Percentiles rank a stretch among this genome's conserved stretches.
Conservation (phyloP, 352 stramenopile species). For the Globisporangium viniferum region DNA sequence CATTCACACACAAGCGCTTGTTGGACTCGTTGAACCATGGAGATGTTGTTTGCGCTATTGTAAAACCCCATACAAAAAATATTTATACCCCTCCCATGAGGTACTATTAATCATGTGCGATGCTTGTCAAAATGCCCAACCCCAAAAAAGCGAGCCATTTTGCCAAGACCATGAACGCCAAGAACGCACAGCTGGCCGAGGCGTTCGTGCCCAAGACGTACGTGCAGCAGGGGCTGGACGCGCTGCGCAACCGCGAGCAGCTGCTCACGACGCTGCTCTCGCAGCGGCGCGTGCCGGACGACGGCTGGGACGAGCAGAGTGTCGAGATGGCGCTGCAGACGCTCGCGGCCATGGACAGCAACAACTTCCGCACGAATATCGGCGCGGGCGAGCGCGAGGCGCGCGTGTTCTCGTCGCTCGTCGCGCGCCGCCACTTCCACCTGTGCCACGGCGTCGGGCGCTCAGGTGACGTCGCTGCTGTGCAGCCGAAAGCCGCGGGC, state of each 20-base stretch:
- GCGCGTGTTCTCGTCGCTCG: slow-evolving; percentile 82
- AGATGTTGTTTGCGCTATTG: background rate
- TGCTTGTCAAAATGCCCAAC: slow-evolving; percentile 5
- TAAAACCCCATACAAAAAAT: background rate
- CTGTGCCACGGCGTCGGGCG: slow-evolving; percentile 96
- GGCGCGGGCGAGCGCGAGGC: slow-evolving; percentile 97
- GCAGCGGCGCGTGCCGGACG: slow-evolving; percentile 79
- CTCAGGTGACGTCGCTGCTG: slow-evolving; percentile 96
- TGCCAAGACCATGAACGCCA: slow-evolving; percentile 38
- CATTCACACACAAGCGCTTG: background rate
- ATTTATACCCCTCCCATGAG: background rate
- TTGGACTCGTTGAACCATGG: background rate
- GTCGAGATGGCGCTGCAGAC: slow-evolving; percentile 87
- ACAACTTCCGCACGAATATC: slow-evolving; percentile 91
- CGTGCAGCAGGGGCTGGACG: slow-evolving; percentile 72
- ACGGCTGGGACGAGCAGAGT: slow-evolving; percentile 87
- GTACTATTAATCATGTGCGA: background rate
- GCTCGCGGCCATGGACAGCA: slow-evolving; percentile 92
- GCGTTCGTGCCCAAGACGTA: slow-evolving; percentile 65
- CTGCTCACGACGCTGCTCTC: slow-evolving; percentile 76
- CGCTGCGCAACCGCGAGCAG: slow-evolving; percentile 61
- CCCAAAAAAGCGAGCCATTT: background rate
- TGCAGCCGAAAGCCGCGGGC: slow-evolving; percentile 98
- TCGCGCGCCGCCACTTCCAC: slow-evolving; percentile 90
- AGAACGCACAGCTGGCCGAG: slow-evolving; percentile 46